Evolutionary conservation across 2,329 filamentous ascomycete species (phyloP).

Genomic region (Xylaria arbuscula): DNA sequence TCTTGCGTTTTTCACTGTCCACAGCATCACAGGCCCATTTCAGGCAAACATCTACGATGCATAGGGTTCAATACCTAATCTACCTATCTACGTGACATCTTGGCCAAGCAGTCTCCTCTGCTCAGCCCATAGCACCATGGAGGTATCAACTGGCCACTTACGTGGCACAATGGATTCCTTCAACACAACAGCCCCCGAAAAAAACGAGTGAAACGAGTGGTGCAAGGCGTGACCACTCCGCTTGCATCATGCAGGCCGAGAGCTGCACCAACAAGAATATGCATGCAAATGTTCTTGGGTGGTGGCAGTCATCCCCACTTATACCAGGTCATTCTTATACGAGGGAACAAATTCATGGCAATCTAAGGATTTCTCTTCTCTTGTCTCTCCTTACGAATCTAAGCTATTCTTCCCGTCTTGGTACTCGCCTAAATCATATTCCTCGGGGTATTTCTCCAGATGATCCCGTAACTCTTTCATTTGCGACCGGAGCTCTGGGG

Average conservation of each 20-base stretch:
- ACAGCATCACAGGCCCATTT: background rate
- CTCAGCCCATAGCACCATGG: conserved; percentile 6
- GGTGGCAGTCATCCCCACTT: conserved; percentile 20
- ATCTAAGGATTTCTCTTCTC: background rate
- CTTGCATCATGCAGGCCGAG: conserved; percentile 34
- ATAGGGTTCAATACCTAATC: conserved; percentile 21
- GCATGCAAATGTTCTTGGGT: conserved; percentile 13
- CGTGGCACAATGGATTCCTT: conserved; percentile 34
- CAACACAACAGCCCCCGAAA: conserved; percentile 11
- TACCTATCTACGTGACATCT: conserved; percentile 2
- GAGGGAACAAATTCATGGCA: background rate
- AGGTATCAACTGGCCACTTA: conserved; percentile 23
- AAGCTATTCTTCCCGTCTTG: conserved; percentile 78
- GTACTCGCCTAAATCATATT: conserved; percentile 85
- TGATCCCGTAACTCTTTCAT: conserved; percentile 79
- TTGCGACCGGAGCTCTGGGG: conserved; percentile 80
- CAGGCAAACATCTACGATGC: conserved; percentile 6
- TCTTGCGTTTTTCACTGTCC: background rate
- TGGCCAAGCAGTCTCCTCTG: background rate
- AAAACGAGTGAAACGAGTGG: conserved; percentile 1
- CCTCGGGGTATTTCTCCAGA: conserved; percentile 85
- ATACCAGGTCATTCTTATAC: background rate
- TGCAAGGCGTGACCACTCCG: conserved; percentile 20
- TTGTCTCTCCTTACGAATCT: conserved; percentile 45
- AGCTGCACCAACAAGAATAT: conserved; percentile 29